Base-by-base conservation (phyloP, 2,329 filamentous ascomycete species). In the Cercospora citrullina region DNA sequence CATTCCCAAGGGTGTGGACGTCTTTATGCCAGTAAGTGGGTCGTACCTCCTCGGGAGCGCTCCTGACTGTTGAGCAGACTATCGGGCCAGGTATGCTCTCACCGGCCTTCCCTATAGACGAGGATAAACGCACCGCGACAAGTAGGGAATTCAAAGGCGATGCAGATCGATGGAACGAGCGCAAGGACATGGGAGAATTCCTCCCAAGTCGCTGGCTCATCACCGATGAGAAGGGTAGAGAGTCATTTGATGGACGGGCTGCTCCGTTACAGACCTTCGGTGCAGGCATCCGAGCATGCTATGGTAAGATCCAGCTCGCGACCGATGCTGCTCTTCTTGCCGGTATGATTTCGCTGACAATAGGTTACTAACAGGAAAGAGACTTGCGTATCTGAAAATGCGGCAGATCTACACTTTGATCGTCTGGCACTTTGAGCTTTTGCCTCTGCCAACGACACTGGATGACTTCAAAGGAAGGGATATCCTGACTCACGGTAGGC, bases 261-360 rank as follows among this genome's bases (percentile, higher is more conserved):
- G 65, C 65, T 33, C 65, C 65, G 7, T 48, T 67, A 51, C 65
- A 60, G 18, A 59, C 30, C 12, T 67, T 67, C 31, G 65, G 65
- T 3, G 18, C 39, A 18, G 65, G 65, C 2, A 23, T 60, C 8
- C 45, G 65, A 18, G 59, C 21, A 12, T 67, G 65, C 21, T 67
- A 63, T 23, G 65, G 65, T 58, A 60, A 33, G 33, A 18, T 39
- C 8, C 42, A 48, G 9, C 42, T 45, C 42, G 42, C n/a, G 9
- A 7, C 16, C 3, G 5, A 4, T n/a, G 7, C 42, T 45, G 14
- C 33, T 36, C 33, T 14, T 36, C 12, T 45, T 45, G n/a, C 42
- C 16, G 16, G 39, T n/a, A 18, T 16, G 8, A 4, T 45, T 45
- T 45, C 21, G 42, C 42, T 48, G 42, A 48, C 7, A 7, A 48